Conservation (phyloP, 1,139 yeast species). For the Debaryomycetaceae sp. region DNA sequence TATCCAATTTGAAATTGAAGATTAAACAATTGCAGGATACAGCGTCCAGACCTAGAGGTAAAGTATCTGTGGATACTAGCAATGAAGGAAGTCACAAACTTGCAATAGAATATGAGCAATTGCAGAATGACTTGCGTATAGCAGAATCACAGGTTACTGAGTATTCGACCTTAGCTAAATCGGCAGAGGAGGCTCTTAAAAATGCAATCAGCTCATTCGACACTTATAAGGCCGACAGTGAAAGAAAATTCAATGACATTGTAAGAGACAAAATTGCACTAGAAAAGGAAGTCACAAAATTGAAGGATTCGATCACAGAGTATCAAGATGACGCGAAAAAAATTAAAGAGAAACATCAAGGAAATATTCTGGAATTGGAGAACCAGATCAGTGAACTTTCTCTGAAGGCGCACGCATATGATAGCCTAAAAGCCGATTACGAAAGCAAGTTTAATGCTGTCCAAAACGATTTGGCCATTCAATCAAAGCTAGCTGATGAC, state of each 20-base stretch:
- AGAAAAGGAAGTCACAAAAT: slow-evolving; percentile 16
- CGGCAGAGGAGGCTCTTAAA: slow-evolving; percentile 40
- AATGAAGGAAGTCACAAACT: slow-evolving; percentile 3
- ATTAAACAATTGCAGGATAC: slow-evolving; percentile 16
- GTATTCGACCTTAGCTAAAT: slow-evolving; percentile 35
- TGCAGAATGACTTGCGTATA: slow-evolving; percentile 32
- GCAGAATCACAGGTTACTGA: slow-evolving; percentile 41
- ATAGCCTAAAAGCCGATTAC: slow-evolving; percentile 30
- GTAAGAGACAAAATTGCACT: slow-evolving; percentile 20
- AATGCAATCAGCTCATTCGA: slow-evolving; percentile 39
- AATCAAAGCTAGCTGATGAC: slow-evolving; percentile 45
- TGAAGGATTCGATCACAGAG: slow-evolving; percentile 13
- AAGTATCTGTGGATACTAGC: slow-evolving; percentile 1
- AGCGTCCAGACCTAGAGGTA: background rate
- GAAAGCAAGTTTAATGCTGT: slow-evolving; percentile 29
- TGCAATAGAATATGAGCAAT: slow-evolving; percentile 28
- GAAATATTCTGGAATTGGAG: slow-evolving; percentile 12
- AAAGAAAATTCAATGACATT: slow-evolving; percentile 18
- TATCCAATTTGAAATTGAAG: slow-evolving; percentile 24
- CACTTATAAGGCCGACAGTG: slow-evolving; percentile 25
- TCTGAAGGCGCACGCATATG: slow-evolving; percentile 34
- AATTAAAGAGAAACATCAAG: slow-evolving; percentile 11
- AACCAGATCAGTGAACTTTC: slow-evolving; percentile 21
- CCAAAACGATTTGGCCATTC: slow-evolving; percentile 47
- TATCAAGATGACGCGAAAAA: slow-evolving; percentile 15